Evolutionary conservation across 1,284 basidiomycete genomes (phyloP).

Genomic region (Moesziomyces antarcticus): DNA sequence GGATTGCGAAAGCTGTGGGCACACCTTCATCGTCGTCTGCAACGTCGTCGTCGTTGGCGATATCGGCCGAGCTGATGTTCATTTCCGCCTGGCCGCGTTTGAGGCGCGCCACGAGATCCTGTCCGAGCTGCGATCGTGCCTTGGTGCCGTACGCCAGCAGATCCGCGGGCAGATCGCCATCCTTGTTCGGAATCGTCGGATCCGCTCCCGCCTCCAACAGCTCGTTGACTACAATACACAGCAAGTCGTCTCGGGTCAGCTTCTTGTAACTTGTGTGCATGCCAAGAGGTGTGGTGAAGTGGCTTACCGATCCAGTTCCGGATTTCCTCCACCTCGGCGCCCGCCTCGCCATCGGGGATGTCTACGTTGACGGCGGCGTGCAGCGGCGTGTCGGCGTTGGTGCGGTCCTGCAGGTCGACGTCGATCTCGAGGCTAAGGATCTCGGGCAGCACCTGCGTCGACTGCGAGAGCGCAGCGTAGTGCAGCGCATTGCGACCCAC

Average conservation of each 20-base stretch:
- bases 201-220: conserved; percentile 63
- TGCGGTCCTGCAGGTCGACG: conserved; percentile 81
- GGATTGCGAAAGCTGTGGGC: background rate
- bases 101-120: conserved; percentile 50
- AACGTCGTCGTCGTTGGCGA: conserved; percentile 46
- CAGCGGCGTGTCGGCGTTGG: conserved; percentile 81
- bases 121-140: conserved; percentile 46
- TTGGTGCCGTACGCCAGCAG: conserved; percentile 47
- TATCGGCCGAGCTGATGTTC: conserved; percentile 46
- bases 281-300: background rate
- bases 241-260: background rate
- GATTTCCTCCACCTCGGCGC: conserved; percentile 73
- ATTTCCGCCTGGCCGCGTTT: conserved; percentile 51
- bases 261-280: background rate
- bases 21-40: conserved; percentile 42
- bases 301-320: conserved; percentile 71
- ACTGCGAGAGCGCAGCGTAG: conserved; percentile 55
- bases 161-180: conserved; percentile 60
- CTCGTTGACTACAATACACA: conserved; percentile 48
- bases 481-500: conserved; percentile 65
- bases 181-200: conserved; percentile 54
- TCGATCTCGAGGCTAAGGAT: conserved; percentile 73
- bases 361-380: conserved; percentile 78
- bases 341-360: conserved; percentile 33
- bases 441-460: conserved; percentile 54